phyloP scores from a whole-genome alignment of 106 monocot species.

The Phalaenopsis aphrodite region DNA sequence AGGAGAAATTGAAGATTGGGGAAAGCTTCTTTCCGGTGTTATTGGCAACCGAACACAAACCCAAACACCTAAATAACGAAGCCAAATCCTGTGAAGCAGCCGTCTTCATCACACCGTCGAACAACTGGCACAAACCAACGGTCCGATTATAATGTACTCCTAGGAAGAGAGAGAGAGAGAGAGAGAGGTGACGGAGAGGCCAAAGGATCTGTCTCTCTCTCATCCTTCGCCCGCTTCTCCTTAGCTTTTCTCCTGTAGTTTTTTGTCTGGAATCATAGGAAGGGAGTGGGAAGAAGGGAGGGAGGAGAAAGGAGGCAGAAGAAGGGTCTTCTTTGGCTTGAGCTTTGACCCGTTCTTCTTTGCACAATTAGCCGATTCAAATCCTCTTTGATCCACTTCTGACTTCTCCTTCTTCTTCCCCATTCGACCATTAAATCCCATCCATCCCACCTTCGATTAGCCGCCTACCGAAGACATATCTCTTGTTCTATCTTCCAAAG shows the following conservation, averaged over 20 bases:
- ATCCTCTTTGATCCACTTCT: neutral
- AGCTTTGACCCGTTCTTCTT: neutral
- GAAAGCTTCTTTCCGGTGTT: too few species aligned
- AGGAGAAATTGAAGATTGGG: too few species aligned
- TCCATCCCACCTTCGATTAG: neutral
- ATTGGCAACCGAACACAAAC: too few species aligned
- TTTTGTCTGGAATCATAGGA: neutral
- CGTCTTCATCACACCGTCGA: neutral
- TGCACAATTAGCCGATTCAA: conserved; percentile 2
- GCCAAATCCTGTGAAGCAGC: neutral
- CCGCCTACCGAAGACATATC: neutral
- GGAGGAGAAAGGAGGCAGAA: neutral
- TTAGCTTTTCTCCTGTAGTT: neutral
- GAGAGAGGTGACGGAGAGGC: neutral
- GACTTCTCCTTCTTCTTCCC: neutral
- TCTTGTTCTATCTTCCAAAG: too few species aligned
- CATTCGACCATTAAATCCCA: neutral
- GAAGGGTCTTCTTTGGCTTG: neutral
- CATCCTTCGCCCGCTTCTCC: neutral
- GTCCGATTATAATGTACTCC: neutral
- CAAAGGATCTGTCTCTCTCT: neutral
- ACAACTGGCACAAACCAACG: neutral
- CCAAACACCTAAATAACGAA: neutral
- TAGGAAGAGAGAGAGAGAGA: neutral
- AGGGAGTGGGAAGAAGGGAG: neutral